Base-by-base conservation (phyloP, 345 rosid species). In the Laguncularia racemosa region DNA sequence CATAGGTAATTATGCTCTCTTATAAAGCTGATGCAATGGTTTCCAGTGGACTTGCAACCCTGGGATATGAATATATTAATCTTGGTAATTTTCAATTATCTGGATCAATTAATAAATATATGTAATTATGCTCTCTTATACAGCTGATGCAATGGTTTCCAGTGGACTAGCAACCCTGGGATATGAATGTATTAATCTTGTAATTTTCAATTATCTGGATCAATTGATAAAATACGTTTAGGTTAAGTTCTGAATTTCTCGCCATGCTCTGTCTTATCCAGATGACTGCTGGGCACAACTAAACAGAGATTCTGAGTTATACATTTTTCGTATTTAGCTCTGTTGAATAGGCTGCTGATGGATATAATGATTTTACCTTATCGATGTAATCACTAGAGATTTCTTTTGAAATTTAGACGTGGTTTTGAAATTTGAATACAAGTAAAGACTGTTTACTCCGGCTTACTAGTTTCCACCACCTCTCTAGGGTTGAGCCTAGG, bases 221-320 rank as follows among this genome's bases (percentile, higher is more conserved):
- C 28, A 23, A 23, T 23, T 23, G 5, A 23, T 23, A 6, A 17
- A 44, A 16, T 58, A 45, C 14, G 40, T 19, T 23, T 0, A 16
- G 48, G 51, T 20, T n/a, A 16, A 44, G 20, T 45, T 52, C 20
- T 20, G 23, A 20, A 13, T 16, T 2, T 16, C 15, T 21, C 20
- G 12, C 13, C 21, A 15, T 43, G 20, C n/a, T n/a, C 28, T 8
- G 52, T 2, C 12, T 59, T 19, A 10, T 26, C 7, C 40, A 78
- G 83, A 78, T 60, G 83, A 78, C 58, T 67, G 80, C 53, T 78
- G 83, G 83, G 83, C 73, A 45, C 78, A 78, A 21, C 62, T 51
- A 9, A 52, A 65, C 45, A 56, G 78, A 55, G 83, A 78, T 58
- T 59, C 69, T 20, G 43, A 69, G 78, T 80, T 78, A 61, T 44